Conservation (phyloP, 192 early-diverging fungal genomes). For the Podila minutissima region DNA sequence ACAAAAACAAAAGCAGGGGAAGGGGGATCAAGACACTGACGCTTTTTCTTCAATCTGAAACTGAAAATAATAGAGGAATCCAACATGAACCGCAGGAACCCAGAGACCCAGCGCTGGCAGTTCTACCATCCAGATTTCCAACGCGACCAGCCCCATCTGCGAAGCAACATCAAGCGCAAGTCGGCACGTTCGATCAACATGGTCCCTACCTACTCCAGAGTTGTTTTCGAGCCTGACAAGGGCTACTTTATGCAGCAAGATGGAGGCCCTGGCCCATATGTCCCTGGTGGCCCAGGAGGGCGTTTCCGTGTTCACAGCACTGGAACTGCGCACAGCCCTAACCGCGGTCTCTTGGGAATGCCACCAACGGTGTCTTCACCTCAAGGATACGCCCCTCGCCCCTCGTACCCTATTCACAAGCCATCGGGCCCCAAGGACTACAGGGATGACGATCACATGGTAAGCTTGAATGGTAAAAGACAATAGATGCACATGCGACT, state of each 20-base stretch:
- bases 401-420: background rate
- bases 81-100: constrained; percentile 52
- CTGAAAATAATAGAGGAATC: constrained; percentile 50
- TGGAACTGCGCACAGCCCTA: constrained; percentile 11
- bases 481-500: background rate
- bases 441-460: background rate
- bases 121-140: constrained; percentile 89
- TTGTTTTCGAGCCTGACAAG: constrained; percentile 47
- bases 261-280: constrained; percentile 1
- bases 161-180: constrained; percentile 79
- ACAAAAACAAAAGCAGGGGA: background rate
- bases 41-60: background rate
- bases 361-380: background rate
- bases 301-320: constrained; percentile 24
- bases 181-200: constrained; percentile 42
- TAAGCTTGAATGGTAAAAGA: background rate
- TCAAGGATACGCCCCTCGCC: background rate
- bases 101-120: constrained; percentile 84
- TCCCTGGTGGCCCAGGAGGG: constrained; percentile 11
- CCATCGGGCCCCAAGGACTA: background rate
- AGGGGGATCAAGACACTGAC: background rate
- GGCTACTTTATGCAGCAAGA: constrained; percentile 44
- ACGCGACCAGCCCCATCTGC: constrained; percentile 71
- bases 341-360: background rate
- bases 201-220: constrained; percentile 35